Evolutionary conservation across 2,329 filamentous ascomycete genomes (phyloP).

Genomic region (Alternaria infectoria): DNA sequence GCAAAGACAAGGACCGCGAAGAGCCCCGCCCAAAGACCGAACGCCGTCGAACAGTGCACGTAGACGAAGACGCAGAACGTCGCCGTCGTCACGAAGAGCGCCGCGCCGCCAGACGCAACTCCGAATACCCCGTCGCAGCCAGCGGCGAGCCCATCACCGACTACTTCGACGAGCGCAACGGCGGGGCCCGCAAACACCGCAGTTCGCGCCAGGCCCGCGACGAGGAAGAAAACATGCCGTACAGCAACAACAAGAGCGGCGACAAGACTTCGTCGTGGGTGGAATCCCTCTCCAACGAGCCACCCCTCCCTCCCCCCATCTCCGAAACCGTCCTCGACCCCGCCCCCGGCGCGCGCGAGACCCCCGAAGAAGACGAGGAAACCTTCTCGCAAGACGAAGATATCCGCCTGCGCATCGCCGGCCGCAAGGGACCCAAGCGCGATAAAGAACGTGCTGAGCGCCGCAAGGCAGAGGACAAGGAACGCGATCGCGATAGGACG

Average conservation of each 20-base stretch:
- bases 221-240: constrained; percentile 45
- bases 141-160: constrained; percentile 49
- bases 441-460: constrained; percentile 40
- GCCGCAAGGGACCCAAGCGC: constrained; percentile 36
- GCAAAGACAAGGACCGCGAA: constrained; percentile 44
- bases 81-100: constrained; percentile 54
- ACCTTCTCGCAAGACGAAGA: constrained; percentile 48
- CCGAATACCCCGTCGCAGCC: constrained; percentile 37
- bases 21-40: constrained; percentile 40
- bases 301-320: constrained; percentile 54
- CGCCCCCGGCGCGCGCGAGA: constrained; percentile 32
- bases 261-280: constrained; percentile 61
- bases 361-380: constrained; percentile 40
- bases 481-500: constrained; percentile 36
- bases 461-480: constrained; percentile 32
- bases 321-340: constrained; percentile 56
- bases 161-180: constrained; percentile 55
- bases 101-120: constrained; percentile 46
- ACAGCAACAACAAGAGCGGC: constrained; percentile 46
- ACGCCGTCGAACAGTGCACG: constrained; percentile 44
- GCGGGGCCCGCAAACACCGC: constrained; percentile 29
- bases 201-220: constrained; percentile 29
- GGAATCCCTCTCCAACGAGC: constrained; percentile 53
- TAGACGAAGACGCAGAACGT: constrained; percentile 46
- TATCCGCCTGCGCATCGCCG: constrained; percentile 44